phyloP scores from a whole-genome alignment of 495 filamentous ascomycete species.

The Penicillium mononematosum region DNA sequence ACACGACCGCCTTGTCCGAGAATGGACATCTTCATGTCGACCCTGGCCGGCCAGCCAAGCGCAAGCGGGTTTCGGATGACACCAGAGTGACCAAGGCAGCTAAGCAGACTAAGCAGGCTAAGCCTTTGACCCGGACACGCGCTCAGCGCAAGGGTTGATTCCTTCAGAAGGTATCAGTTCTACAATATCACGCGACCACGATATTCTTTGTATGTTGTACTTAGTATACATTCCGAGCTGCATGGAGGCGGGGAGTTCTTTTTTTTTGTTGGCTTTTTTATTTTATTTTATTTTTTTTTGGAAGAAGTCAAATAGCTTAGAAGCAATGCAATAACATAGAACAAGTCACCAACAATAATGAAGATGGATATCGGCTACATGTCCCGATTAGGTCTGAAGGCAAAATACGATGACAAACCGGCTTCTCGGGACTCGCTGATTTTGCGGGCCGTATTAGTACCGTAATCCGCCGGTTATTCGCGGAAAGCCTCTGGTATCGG shows the following conservation, averaged over 20 bases:
- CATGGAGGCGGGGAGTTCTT: conserved; percentile 19
- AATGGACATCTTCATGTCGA: conserved; percentile 81
- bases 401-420: conserved; percentile 24
- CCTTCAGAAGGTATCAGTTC: background rate
- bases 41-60: conserved; percentile 63
- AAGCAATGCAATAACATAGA: conserved; percentile 19
- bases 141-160: conserved; percentile 39
- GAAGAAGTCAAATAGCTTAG: conserved; percentile 11
- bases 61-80: conserved; percentile 53
- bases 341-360: background rate
- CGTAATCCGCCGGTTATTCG: conserved; percentile 20
- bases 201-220: conserved; percentile 13
- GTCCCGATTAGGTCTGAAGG: background rate
- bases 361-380: background rate
- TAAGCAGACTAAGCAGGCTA: conserved; percentile 46
- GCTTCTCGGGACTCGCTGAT: conserved; percentile 22
- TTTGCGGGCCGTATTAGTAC: conserved; percentile 15
- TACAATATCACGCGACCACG: conserved; percentile 11
- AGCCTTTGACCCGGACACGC: conserved; percentile 48
- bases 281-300: background rate
- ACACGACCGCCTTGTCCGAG: conserved; percentile 71
- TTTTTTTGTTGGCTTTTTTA: background rate
- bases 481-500: conserved; percentile 37
- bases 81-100: conserved; percentile 44
- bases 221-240: conserved; percentile 25